Base-by-base conservation (phyloP, 306 rosid genomes). In the Parietaria judaica region DNA sequence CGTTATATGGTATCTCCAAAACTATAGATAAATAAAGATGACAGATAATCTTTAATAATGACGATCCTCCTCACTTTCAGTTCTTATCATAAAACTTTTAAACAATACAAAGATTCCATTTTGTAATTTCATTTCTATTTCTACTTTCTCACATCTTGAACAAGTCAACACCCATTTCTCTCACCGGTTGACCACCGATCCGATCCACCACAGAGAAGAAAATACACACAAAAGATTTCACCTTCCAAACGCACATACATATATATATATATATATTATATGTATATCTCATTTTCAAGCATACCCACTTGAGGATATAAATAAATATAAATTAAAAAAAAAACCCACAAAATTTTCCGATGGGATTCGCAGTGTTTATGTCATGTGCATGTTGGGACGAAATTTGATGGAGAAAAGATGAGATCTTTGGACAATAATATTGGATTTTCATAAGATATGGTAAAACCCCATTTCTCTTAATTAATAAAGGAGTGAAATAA, bases 161-260 rank as follows among this genome's bases (percentile, higher is more conserved):
- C 36, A 34, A 14, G 3, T 53, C 36, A 17, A 53, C 15, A 12
- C 36, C 56, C 44, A 39, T 39, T 39, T 39, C 7, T 16, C 9
- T 13, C 8, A 53, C 61, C 10, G 44, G 6, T 56, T 56, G 60
- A 56, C 60, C 43, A 36, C 61, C 47, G n/a, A 57, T 13, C 61
- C 23, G 31, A 38, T 37, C 47, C 3, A 37, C 61, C 61, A 36
- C 35, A 53, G 17, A 51, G 9, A 51, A 2, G n/a, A 9, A 39
- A 39, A 39, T n/a, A 52, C 16, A 34, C 56, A 52, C 56, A 34
- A n/a, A 16, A 14, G 17, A 14, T 15, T 52, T 52, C 8, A 3
- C 17, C 8, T 2, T 23, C 16, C 16, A n/a, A n/a, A n/a, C n/a
- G n/a, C n/a, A n/a, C n/a, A 23, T 23, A 6, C 9, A 7, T 10